A percentile compares a stretch with the other conserved stretches of the same genome.
These are phyloP conservation scores for Penicillium sp. DNA, from an alignment of 2,329 filamentous ascomycete genomes.

Conservation along the genomic window DNA sequence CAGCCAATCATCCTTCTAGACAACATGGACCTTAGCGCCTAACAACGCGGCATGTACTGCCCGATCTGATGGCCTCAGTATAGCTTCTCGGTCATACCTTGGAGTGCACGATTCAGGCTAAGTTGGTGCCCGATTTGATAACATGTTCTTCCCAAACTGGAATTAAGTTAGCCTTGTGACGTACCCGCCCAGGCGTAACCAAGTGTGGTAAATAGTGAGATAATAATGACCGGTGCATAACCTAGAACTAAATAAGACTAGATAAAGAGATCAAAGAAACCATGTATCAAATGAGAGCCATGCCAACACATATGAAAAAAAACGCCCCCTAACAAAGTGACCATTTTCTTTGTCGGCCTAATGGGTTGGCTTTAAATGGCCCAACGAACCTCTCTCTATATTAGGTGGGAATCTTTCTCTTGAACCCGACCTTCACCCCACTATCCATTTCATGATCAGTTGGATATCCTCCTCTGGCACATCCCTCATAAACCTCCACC, in stretches of 20 bases:
- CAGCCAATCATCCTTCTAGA: not conserved
- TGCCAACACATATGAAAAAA: not conserved
- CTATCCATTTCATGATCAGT: not conserved
- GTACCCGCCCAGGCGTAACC: not conserved
- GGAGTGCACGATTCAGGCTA: not conserved
- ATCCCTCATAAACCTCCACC: not conserved
- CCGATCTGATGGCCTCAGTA: not conserved
- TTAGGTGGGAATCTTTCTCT: not conserved
- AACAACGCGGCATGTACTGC: not conserved
- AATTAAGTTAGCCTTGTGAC: slow-evolving; percentile 2
- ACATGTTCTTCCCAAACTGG: not conserved
- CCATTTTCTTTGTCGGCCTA: not conserved
- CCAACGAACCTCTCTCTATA: not conserved
- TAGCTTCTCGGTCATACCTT: not conserved
- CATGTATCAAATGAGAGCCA: not conserved
- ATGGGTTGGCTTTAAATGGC: not conserved
- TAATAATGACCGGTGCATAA: not conserved
- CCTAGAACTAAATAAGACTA: not conserved
- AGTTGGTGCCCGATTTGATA: not conserved
- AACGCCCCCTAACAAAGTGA: not conserved
- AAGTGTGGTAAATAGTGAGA: not conserved
- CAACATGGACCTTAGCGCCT: not conserved
- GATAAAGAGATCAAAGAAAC: not conserved
- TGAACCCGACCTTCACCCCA: not conserved
- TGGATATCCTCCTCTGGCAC: not conserved